Conservation (phyloP, 768 basidiomycete genomes). For the Lactarius hatsudake region DNA sequence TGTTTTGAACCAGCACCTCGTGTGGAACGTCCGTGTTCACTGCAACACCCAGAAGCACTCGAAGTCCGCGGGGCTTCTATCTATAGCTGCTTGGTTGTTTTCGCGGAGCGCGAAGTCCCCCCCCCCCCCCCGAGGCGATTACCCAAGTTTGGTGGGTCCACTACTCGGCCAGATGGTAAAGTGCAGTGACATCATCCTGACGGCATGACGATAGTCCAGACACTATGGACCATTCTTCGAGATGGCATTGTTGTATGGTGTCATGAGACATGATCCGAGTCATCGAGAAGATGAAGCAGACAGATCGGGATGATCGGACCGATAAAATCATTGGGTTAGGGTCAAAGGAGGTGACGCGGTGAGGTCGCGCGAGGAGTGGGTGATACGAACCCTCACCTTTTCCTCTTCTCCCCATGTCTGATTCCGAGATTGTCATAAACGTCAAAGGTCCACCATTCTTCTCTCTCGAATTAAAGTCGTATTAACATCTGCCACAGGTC, state of each 20-base stretch:
- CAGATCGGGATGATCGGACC: not conserved
- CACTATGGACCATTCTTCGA: not conserved
- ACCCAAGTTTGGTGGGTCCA: not conserved
- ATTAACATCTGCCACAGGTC: constrained; percentile 46
- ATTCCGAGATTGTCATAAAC: constrained; percentile 36
- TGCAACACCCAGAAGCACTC: not conserved
- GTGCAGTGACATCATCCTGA: not conserved
- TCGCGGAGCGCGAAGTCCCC: not conserved
- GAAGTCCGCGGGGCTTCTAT: not conserved
- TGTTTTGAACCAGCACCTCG: not conserved
- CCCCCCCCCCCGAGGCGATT: no score
- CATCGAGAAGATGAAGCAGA: no score
- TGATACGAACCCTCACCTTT: constrained; percentile 13
- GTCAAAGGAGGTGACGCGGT: constrained; percentile 13
- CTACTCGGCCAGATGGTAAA: not conserved
- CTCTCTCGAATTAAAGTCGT: not conserved
- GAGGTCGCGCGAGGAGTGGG: not conserved
- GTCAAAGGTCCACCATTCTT: constrained; percentile 20
- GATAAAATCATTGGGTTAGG: constrained; percentile 8
- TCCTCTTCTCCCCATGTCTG: constrained; percentile 19
- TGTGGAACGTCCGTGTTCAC: not conserved
- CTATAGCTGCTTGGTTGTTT: not conserved
- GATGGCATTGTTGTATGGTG: no score
- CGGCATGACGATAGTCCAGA: not conserved
- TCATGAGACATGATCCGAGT: not conserved